phyloP scores from a whole-genome alignment of 75 land plant genomes.

The Cunninghamia lanceolata region DNA sequence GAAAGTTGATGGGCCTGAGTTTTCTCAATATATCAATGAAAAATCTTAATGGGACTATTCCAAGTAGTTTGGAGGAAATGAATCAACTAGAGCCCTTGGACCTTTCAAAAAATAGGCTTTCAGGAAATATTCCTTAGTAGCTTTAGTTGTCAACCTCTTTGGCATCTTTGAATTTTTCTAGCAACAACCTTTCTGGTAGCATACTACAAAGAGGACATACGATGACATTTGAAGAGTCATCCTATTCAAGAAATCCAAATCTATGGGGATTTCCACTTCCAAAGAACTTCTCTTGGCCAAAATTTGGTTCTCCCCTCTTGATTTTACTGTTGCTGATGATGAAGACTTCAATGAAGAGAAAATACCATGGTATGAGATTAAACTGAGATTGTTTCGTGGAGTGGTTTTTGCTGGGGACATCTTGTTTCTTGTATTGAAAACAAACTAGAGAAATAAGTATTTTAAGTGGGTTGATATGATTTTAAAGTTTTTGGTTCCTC shows the following conservation, averaged over 20 bases:
- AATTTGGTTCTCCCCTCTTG: neutral
- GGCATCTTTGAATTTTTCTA: neutral
- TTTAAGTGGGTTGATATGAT: neutral
- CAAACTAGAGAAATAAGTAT: neutral
- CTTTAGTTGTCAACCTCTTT: neutral
- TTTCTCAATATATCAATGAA: slow-evolving; percentile 63
- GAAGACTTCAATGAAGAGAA: neutral
- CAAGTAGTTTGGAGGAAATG: slow-evolving; percentile 12
- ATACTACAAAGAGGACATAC: neutral
- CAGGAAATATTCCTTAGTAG: neutral
- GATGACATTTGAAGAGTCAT: neutral
- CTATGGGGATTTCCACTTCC: neutral
- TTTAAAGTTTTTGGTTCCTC: no score
- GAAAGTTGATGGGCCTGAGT: slow-evolving; percentile 23
- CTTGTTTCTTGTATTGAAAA: neutral
- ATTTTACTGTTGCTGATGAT: neutral
- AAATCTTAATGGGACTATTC: slow-evolving; percentile 45
- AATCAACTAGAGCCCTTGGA: neutral
- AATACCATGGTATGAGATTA: neutral
- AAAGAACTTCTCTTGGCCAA: neutral
- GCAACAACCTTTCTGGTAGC: neutral
- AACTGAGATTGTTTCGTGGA: neutral
- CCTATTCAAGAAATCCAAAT: neutral
- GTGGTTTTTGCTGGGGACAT: neutral
- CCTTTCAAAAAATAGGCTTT: neutral